Percentiles rank a stretch among this genome's conserved stretches.
phyloP scores from a whole-genome alignment of 345 rosid species.

The Gossypium anomalum region DNA sequence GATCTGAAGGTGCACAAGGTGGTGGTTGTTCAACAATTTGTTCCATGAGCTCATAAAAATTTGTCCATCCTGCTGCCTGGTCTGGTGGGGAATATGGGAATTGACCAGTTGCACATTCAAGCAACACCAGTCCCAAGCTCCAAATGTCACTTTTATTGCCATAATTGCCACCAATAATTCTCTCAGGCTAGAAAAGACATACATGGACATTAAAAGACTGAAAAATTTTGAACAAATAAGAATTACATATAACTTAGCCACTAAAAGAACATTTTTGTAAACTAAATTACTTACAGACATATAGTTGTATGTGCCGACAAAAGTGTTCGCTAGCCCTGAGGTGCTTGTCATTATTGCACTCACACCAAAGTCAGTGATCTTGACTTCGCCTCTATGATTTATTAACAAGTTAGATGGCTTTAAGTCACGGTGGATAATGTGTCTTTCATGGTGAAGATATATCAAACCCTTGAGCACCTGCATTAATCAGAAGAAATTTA shows the following conservation, averaged over 20 bases:
- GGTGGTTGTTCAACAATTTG: conserved; percentile 75
- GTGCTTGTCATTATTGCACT: conserved; percentile 72
- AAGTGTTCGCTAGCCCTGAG: conserved; percentile 63
- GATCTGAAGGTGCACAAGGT: conserved; percentile 66
- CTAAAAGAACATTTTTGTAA: neutral
- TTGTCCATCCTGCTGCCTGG: conserved; percentile 59
- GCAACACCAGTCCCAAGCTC: conserved; percentile 86
- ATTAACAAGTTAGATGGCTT: conserved; percentile 86
- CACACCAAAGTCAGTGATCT: conserved; percentile 95
- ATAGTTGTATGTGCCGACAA: conserved; percentile 75
- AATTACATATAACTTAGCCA: neutral
- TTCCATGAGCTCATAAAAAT: conserved; percentile 83
- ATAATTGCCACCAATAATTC: conserved; percentile 57
- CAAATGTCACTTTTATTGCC: conserved; percentile 87
- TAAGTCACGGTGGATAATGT: conserved; percentile 65
- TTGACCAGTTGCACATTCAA: conserved; percentile 80
- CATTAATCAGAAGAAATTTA: conserved; percentile 10
- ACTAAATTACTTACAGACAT: conserved; percentile 75
- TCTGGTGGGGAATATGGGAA: conserved; percentile 78
- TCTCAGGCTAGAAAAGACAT: conserved; percentile 63
- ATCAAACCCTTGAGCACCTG: conserved; percentile 78
- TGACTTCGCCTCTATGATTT: conserved; percentile 92
- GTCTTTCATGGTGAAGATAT: conserved; percentile 80
- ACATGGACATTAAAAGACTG: neutral
- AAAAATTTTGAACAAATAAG: neutral